Evolutionary conservation across 2,329 filamentous ascomycete genomes (phyloP).

Genomic region (Rugonectria rugulosa): DNA sequence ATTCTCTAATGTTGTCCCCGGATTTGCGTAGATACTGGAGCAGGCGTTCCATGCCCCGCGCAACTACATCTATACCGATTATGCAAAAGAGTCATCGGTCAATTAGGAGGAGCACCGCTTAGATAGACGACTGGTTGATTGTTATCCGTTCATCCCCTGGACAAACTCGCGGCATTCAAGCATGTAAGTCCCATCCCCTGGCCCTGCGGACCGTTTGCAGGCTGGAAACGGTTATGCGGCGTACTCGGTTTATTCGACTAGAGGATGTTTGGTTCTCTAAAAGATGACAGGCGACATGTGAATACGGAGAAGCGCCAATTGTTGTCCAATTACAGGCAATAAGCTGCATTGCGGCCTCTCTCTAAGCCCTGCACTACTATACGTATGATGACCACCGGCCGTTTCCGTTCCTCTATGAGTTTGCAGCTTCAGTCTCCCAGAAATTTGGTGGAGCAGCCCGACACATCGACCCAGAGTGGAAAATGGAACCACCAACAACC

Average conservation of each 20-base stretch:
- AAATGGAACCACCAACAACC: slow-evolving; percentile 6
- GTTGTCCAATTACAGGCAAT: slow-evolving; percentile 1
- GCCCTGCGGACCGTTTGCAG: not conserved
- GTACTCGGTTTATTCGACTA: too few species aligned
- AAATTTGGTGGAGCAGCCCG: slow-evolving; percentile 16
- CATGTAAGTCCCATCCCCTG: slow-evolving; percentile 1
- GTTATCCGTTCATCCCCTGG: not conserved
- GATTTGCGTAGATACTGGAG: not conserved
- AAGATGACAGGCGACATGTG: not conserved
- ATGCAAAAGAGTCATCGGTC: not conserved
- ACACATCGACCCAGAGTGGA: slow-evolving; percentile 36
- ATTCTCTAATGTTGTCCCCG: too few species aligned
- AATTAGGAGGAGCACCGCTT: not conserved
- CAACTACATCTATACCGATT: not conserved
- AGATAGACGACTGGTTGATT: not conserved
- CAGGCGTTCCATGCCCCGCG: not conserved
- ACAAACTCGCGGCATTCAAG: slow-evolving; percentile 1
- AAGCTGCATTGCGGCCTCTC: not conserved
- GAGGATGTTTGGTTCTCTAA: too few species aligned
- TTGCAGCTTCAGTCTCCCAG: too few species aligned
- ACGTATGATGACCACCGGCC: too few species aligned
- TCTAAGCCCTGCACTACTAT: too few species aligned
- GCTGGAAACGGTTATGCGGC: not conserved
- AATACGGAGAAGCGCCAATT: not conserved
- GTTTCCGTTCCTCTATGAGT: too few species aligned